Percentiles rank a stretch among this genome's conserved stretches.
These are phyloP conservation scores for Chlamydomonas applanata DNA, from an alignment of 139 green algal species.

Conservation along the genomic window DNA sequence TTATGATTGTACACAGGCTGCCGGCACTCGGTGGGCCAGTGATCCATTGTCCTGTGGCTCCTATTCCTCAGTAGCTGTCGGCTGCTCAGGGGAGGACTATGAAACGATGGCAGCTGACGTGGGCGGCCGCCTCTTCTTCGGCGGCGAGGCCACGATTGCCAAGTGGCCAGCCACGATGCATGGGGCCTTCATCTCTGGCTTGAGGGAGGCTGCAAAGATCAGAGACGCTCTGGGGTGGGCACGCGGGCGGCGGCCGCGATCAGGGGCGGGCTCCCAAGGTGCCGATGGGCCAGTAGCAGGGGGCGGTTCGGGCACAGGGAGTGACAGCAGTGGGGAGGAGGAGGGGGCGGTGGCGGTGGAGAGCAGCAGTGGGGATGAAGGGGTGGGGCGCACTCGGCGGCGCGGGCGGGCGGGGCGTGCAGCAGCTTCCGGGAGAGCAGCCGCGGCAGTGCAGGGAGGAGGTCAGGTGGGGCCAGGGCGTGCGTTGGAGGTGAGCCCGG, in stretches of 20 bases:
- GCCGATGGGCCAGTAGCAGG: background rate
- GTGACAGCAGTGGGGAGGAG: background rate
- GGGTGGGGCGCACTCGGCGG: background rate
- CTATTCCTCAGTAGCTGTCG: constrained; percentile 85
- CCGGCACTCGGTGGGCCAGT: constrained; percentile 80
- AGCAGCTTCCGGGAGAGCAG: no score
- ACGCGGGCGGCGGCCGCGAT: background rate
- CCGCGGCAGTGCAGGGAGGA: no score
- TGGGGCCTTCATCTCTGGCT: constrained; percentile 58
- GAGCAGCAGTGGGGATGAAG: background rate
- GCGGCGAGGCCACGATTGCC: constrained; percentile 84
- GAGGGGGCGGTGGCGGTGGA: background rate
- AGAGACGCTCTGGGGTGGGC: constrained; percentile 8
- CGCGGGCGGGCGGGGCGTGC: constrained; percentile 8
- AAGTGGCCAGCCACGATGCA: constrained; percentile 97
- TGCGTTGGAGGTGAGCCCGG: no score
- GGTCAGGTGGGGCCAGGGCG: no score
- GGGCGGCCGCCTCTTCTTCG: constrained; percentile 81
- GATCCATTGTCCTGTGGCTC: constrained; percentile 81
- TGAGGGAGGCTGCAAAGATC: constrained; percentile 44
- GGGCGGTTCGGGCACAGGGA: background rate
- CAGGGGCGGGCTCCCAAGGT: background rate
- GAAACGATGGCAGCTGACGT: constrained; percentile 72
- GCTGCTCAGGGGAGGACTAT: constrained; percentile 82
- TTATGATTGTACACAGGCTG: no score